A percentile compares a stretch with the other conserved stretches of the same genome.
Conservation (phyloP, 305 asterid genomes). For the Fraxinus sp. region DNA sequence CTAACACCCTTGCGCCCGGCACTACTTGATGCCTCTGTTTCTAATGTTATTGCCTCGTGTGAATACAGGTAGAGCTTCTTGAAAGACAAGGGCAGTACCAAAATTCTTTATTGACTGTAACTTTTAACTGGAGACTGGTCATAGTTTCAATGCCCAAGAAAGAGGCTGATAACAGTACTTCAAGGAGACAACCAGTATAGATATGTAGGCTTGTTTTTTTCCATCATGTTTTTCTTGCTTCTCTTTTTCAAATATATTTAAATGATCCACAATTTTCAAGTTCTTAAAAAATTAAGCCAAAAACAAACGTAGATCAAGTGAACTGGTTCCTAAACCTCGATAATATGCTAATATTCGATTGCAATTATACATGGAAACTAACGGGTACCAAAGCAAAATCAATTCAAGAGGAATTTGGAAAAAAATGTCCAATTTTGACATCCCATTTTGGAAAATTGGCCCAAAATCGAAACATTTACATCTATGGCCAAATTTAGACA, state of each 20-base stretch:
- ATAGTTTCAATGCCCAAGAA: constrained; percentile 31
- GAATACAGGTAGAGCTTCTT: constrained; percentile 45
- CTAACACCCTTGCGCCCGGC: constrained; percentile 51
- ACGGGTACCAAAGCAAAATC: not conserved
- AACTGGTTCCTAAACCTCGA: not conserved
- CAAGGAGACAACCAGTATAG: constrained; percentile 23
- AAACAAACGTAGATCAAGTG: not conserved
- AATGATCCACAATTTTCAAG: not conserved
- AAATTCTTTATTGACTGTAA: constrained; percentile 46
- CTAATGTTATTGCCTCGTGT: constrained; percentile 25
- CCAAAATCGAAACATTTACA: not conserved
- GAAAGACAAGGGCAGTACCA: constrained; percentile 31
- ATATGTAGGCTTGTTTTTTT: not conserved
- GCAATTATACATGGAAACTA: not conserved
- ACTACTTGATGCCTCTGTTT: constrained; percentile 33
- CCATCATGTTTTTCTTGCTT: not conserved
- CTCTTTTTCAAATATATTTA: not conserved
- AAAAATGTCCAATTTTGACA: not conserved
- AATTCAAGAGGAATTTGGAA: not conserved
- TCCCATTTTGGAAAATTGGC: not conserved
- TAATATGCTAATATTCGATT: not conserved
- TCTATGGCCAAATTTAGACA: not conserved
- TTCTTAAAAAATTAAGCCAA: not conserved
- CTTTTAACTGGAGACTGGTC: constrained; percentile 38
- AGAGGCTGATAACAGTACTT: constrained; percentile 22